Evolutionary conservation across 306 rosid species (phyloP).

Genomic region (Cucumis cinereus): DNA sequence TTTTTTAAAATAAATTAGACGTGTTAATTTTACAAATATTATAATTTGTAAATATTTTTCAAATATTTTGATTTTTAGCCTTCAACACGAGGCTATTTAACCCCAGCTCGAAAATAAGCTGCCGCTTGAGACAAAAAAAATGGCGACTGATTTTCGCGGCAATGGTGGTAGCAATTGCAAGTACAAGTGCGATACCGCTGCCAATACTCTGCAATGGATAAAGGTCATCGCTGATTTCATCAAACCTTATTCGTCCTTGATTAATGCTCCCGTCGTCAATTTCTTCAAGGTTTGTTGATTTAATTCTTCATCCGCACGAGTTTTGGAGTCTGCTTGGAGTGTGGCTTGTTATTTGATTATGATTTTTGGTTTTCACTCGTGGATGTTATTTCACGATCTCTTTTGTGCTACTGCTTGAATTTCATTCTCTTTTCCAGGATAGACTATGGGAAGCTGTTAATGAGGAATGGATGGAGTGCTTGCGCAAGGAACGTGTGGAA

Average conservation of each 20-base stretch:
- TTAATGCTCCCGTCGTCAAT: constrained; percentile 62
- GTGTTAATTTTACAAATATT: too few relatives aligned
- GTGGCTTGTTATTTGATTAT: not conserved
- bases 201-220: constrained; percentile 47
- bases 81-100: not conserved
- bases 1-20: too few relatives aligned
- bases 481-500: constrained; percentile 41
- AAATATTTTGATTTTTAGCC: too few relatives aligned
- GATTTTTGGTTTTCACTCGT: not conserved
- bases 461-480: constrained; percentile 70
- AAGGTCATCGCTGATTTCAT: constrained; percentile 56
- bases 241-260: constrained; percentile 35
- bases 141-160: not conserved
- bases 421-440: constrained; percentile 30
- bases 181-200: constrained; percentile 45
- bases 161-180: constrained; percentile 9
- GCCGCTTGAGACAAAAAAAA: not conserved
- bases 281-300: constrained; percentile 47
- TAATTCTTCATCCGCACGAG: not conserved
- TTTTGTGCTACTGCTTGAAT: not conserved
- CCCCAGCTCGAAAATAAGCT: not conserved
- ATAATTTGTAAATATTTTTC: too few relatives aligned
- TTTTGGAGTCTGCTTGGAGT: not conserved
- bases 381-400: not conserved
- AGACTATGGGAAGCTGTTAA: constrained; percentile 59